These are phyloP conservation scores for Cunninghamia lanceolata DNA, from an alignment of 75 land plant genomes.

Conservation along the genomic window DNA sequence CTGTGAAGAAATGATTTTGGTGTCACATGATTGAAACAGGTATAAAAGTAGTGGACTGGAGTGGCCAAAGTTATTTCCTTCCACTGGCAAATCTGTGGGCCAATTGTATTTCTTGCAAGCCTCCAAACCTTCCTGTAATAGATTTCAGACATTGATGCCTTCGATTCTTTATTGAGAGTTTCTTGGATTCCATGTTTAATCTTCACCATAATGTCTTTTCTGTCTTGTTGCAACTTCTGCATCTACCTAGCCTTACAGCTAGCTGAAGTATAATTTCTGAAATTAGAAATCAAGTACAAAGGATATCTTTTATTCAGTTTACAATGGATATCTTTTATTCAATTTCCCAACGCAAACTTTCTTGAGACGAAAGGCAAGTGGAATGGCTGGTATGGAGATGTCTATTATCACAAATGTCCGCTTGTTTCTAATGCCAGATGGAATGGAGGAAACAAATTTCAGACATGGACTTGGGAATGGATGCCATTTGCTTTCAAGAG, in stretches of 20 bases:
- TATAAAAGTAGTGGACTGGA: constrained; percentile 9
- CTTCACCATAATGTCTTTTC: neutral
- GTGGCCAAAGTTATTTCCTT: constrained; percentile 5
- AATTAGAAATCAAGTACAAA: constrained; percentile 3
- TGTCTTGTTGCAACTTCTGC: neutral
- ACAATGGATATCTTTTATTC: neutral
- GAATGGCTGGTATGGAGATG: constrained; percentile 2
- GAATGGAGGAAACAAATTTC: neutral
- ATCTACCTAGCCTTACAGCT: neutral
- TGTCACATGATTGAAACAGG: constrained; percentile 11
- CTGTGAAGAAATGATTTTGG: neutral
- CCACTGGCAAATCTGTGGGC: constrained; percentile 13
- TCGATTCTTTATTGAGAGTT: neutral
- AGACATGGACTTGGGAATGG: neutral
- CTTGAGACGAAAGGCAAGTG: neutral
- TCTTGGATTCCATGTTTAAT: neutral
- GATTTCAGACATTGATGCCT: neutral
- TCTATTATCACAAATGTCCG: neutral
- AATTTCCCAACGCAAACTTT: neutral
- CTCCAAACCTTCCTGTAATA: constrained; percentile 11
- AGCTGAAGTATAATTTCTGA: neutral
- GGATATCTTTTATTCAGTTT: neutral
- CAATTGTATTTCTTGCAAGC: constrained; percentile 5
- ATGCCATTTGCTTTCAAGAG: neutral
- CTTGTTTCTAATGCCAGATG: neutral